These are phyloP conservation scores for Aspergillus funiculosus DNA, from an alignment of 495 filamentous ascomycete genomes.

Conservation along the genomic window DNA sequence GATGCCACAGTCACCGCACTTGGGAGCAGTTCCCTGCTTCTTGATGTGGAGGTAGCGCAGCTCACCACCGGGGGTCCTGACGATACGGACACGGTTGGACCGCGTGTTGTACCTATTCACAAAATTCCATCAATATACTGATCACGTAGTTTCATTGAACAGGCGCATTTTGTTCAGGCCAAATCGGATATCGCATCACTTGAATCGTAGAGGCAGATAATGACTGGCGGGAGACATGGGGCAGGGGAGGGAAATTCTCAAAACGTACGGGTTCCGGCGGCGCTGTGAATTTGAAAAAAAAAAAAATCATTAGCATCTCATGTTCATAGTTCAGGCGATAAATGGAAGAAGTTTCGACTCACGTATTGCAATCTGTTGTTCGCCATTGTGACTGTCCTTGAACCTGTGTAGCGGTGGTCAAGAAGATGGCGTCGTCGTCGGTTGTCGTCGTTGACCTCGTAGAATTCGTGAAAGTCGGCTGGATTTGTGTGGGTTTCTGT, in stretches of 20 bases:
- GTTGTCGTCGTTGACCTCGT: conserved; percentile 50
- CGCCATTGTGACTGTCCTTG: conserved; percentile 55
- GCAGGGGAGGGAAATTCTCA: conserved; percentile 20
- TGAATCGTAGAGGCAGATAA: conserved; percentile 14
- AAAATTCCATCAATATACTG: conserved; percentile 35
- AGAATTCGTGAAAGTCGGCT: conserved; percentile 38
- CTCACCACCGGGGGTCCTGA: conserved; percentile 94
- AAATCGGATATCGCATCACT: conserved; percentile 6
- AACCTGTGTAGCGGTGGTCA: conserved; percentile 40
- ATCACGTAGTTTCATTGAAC: conserved; percentile 11
- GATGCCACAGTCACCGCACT: conserved; percentile 97
- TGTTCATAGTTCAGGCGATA: conserved; percentile 1
- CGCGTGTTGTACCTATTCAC: conserved; percentile 80
- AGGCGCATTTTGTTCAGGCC: conserved; percentile 8
- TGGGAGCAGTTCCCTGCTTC: conserved; percentile 93
- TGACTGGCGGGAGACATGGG: conserved; percentile 5
- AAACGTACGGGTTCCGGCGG: conserved; percentile 84
- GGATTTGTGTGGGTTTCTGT: conserved; percentile 50
- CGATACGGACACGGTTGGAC: conserved; percentile 91
- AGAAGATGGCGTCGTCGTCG: conserved; percentile 49
- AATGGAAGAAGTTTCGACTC: conserved; percentile 36
- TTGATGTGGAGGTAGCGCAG: conserved; percentile 96
- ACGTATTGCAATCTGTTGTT: conserved; percentile 72
- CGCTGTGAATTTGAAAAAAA: conserved; percentile 47
- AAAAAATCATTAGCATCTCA: conserved; percentile 23